phyloP scores from a whole-genome alignment of 2,329 filamentous ascomycete species.

The Ophiostoma fasciatum region DNA sequence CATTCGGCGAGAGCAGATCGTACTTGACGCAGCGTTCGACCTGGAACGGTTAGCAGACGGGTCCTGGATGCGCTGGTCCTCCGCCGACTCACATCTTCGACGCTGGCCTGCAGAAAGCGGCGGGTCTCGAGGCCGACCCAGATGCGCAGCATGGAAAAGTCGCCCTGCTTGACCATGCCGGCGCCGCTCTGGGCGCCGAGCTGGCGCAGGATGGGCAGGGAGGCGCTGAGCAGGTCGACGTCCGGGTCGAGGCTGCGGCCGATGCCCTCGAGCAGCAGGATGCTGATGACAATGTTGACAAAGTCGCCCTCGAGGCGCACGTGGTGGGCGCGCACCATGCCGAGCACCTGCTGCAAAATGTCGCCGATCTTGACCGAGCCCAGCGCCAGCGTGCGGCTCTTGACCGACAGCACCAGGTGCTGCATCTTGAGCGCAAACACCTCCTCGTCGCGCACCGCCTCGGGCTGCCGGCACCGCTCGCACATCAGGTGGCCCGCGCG shows the following conservation, averaged over 20 bases:
- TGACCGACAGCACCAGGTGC: conserved; percentile 81
- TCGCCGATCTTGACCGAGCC: conserved; percentile 95
- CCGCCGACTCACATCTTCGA: conserved; percentile 57
- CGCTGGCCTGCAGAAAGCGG: conserved; percentile 75
- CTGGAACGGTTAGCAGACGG: conserved; percentile 21
- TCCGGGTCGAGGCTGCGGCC: conserved; percentile 75
- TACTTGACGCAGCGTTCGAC: conserved; percentile 85
- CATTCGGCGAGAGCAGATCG: conserved; percentile 75
- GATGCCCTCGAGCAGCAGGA: conserved; percentile 85
- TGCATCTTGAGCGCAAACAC: conserved; percentile 95
- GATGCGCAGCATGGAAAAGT: conserved; percentile 75
- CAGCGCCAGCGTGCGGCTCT: conserved; percentile 77
- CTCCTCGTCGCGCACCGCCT: conserved; percentile 76
- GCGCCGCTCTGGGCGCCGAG: conserved; percentile 65
- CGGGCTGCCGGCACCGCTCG: conserved; percentile 81
- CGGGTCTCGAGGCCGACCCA: conserved; percentile 86
- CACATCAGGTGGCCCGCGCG: conserved; percentile 93
- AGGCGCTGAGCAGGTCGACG: conserved; percentile 72
- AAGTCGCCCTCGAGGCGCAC: conserved; percentile 94
- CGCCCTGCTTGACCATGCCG: conserved; percentile 53
- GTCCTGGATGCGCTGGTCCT: no score
- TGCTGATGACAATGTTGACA: conserved; percentile 94
- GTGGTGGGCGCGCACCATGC: conserved; percentile 85
- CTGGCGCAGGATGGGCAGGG: conserved; percentile 78
- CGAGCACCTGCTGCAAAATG: conserved; percentile 75